Conservation (phyloP, 805 yeast species). For the Saccharomycopsis selenospora region DNA sequence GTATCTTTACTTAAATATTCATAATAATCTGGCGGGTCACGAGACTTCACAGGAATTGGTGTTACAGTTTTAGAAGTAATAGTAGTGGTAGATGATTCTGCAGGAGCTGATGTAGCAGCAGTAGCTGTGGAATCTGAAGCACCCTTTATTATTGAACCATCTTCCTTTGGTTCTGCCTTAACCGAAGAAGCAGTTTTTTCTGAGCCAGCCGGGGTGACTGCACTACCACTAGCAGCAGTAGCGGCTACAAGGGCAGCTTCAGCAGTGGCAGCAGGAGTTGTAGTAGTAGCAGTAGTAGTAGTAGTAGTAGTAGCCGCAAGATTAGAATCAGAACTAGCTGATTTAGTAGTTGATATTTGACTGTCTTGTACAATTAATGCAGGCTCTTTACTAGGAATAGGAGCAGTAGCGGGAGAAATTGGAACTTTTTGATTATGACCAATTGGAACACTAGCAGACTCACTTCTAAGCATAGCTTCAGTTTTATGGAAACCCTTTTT, state of each 20-base stretch:
- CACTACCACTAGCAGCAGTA: conserved; percentile 30
- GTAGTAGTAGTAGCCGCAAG: conserved; percentile 27
- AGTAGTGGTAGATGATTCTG: background rate
- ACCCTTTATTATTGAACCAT: background rate
- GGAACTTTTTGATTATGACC: conserved; percentile 32
- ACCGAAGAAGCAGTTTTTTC: no score
- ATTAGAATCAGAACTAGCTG: no score
- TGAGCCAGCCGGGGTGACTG: no score
- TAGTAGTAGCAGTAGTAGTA: conserved; percentile 24
- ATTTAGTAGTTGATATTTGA: background rate
- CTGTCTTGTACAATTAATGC: conserved; percentile 15
- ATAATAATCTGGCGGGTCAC: background rate
- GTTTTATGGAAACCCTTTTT: conserved; percentile 93
- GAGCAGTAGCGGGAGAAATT: conserved; percentile 40
- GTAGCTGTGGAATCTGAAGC: background rate
- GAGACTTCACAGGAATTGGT: background rate
- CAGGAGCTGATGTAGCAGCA: background rate
- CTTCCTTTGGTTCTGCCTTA: no score
- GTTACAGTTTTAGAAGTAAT: no score
- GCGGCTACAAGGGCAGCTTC: conserved; percentile 24
- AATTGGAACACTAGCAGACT: conserved; percentile 47
- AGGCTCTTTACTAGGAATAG: conserved; percentile 19
- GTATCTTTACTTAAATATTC: conserved; percentile 6
- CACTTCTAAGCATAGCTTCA: conserved; percentile 89
- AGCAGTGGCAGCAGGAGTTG: conserved; percentile 15